Percentiles rank a stretch among this genome's conserved stretches.
These are phyloP conservation scores for Cystobasidium ongulense DNA, from an alignment of 768 basidiomycete genomes.

Conservation along the genomic window DNA sequence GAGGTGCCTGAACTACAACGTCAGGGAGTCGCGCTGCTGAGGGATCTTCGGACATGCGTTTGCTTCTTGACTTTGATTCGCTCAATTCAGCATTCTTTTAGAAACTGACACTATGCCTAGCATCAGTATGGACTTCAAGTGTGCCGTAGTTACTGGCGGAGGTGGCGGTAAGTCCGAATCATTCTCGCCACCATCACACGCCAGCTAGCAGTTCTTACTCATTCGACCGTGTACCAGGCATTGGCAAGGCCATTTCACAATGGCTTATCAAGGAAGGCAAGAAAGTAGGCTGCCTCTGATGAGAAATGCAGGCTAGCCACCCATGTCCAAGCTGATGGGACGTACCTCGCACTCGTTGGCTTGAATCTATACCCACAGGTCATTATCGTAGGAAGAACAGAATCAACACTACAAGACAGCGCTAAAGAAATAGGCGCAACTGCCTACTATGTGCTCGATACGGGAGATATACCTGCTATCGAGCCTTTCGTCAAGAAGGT, in stretches of 20 bases:
- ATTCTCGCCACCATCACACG: background rate
- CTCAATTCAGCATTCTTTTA: background rate
- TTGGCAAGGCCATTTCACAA: constrained; percentile 6
- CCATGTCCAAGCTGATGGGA: background rate
- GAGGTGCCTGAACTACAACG: background rate
- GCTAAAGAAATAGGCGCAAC: background rate
- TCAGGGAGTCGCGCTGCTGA: background rate
- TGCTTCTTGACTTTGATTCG: background rate
- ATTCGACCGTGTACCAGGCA: background rate
- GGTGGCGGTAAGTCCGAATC: constrained; percentile 1
- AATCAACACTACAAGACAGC: background rate
- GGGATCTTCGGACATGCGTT: background rate
- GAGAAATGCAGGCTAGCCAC: background rate
- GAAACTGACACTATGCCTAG: background rate
- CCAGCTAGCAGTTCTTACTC: background rate
- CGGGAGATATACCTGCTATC: constrained; percentile 4
- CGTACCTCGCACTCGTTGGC: background rate
- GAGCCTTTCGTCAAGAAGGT: constrained; percentile 3
- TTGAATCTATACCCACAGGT: constrained; percentile 1
- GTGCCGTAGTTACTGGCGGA: constrained; percentile 11
- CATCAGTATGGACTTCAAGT: constrained; percentile 2
- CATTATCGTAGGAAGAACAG: constrained; percentile 12
- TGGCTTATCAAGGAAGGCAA: constrained; percentile 19
- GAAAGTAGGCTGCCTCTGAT: background rate
- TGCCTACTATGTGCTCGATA: constrained; percentile 16